Evolutionary conservation across 345 rosid genomes (phyloP).

Genomic region (Eucalyptus curtisii): DNA sequence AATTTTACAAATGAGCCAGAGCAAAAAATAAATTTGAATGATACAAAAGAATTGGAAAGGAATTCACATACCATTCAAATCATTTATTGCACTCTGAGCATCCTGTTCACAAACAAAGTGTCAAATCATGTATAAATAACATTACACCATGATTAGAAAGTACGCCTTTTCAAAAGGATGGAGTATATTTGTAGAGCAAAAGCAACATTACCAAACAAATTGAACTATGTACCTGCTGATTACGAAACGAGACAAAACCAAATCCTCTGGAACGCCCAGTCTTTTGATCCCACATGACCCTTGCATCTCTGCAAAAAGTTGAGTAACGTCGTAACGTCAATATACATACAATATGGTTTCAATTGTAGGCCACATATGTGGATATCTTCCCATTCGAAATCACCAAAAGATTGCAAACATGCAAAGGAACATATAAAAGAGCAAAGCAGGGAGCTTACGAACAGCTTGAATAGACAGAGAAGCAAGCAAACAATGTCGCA

Average conservation of each 20-base stretch:
- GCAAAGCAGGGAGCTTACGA: slow-evolving; percentile 48
- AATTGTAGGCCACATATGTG: not conserved
- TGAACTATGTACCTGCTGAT: slow-evolving; percentile 40
- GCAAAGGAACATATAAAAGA: not conserved
- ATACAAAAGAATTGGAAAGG: not conserved
- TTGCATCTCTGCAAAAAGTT: slow-evolving; percentile 43
- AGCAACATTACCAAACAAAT: not conserved
- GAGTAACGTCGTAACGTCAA: not conserved
- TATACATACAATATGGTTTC: not conserved
- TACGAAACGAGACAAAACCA: slow-evolving; percentile 86
- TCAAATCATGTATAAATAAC: not conserved
- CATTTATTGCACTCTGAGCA: slow-evolving; percentile 82
- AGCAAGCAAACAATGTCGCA: slow-evolving; percentile 70
- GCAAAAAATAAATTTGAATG: not conserved
- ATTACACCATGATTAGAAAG: not conserved
- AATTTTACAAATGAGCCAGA: not conserved
- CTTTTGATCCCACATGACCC: slow-evolving; percentile 98
- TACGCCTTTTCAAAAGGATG: not conserved
- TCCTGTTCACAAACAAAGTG: slow-evolving; percentile 31
- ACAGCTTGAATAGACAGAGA: slow-evolving; percentile 57
- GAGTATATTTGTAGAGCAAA: not conserved
- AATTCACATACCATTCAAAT: slow-evolving; percentile 53
- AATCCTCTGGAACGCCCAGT: slow-evolving; percentile 93
- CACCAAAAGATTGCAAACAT: not conserved
- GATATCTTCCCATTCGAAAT: not conserved